A percentile compares a stretch with the other conserved stretches of the same genome.
These are phyloP conservation scores for Flaveria ramosissima DNA, from an alignment of 129 eudicot genomes.

Conservation along the genomic window DNA sequence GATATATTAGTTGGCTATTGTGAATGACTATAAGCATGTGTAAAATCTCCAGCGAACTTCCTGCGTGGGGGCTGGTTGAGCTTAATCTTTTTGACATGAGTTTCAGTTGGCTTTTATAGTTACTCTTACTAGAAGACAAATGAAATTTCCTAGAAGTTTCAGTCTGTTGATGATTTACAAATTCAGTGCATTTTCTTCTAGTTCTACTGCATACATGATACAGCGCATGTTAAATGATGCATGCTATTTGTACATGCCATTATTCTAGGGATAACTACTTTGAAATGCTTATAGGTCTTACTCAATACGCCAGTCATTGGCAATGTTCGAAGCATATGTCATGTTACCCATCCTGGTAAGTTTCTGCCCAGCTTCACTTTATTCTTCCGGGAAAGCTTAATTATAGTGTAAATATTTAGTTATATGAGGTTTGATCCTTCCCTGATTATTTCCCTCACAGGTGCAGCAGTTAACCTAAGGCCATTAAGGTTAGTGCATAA, in stretches of 20 bases:
- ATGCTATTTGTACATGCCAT: conserved; percentile 11
- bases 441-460: conserved; percentile 33
- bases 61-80: neutral
- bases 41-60: neutral
- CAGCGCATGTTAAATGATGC: neutral
- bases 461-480: conserved; percentile 38
- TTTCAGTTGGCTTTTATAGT: neutral
- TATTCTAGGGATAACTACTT: neutral
- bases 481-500: conserved; percentile 59
- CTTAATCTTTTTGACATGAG: neutral
- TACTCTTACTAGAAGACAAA: neutral
- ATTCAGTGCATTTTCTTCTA: conserved; percentile 4
- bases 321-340: conserved; percentile 39
- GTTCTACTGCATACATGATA: neutral
- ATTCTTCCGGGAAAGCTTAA: conserved; percentile 2
- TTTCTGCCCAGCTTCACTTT: conserved; percentile 8
- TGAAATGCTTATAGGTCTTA: conserved; percentile 35
- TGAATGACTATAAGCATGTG: conserved; percentile 1
- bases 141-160: conserved; percentile 6
- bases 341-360: conserved; percentile 46
- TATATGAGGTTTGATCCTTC: neutral
- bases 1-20: neutral
- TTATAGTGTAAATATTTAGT: neutral
- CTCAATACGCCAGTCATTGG: conserved; percentile 34
- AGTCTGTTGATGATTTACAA: neutral